Evolutionary conservation across 1,284 basidiomycete genomes (phyloP).

Genomic region (Apiotrichum laibachii): DNA sequence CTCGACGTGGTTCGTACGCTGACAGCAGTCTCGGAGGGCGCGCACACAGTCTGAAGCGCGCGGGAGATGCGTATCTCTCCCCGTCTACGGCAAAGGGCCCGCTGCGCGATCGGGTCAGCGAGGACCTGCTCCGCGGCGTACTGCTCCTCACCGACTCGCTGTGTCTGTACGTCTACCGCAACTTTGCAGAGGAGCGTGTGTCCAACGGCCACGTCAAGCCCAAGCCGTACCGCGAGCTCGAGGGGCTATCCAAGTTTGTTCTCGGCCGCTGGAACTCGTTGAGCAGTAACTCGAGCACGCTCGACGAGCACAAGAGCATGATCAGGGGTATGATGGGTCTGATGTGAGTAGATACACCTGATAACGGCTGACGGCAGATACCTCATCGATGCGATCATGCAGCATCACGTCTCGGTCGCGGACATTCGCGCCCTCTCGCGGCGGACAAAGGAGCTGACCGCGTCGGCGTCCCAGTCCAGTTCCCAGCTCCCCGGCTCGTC

Average conservation of each 20-base stretch:
- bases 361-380: constrained; percentile 26
- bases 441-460: constrained; percentile 28
- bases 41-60: constrained; percentile 39
- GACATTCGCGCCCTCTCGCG: constrained; percentile 32
- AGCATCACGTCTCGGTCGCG: constrained; percentile 34
- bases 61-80: constrained; percentile 42
- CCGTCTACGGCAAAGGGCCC: constrained; percentile 25
- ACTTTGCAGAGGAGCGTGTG: constrained; percentile 54
- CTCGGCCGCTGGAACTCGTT: constrained; percentile 36
- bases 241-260: constrained; percentile 36
- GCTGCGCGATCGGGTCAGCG: constrained; percentile 23
- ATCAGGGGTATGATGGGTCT: constrained; percentile 46
- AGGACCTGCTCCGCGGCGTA: constrained; percentile 43
- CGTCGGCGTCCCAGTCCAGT: background rate
- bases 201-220: constrained; percentile 29
- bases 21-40: constrained; percentile 24
- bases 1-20: background rate
- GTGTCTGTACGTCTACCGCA: constrained; percentile 54
- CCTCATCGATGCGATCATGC: constrained; percentile 46
- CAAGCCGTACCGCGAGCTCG: constrained; percentile 33
- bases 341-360: constrained; percentile 32
- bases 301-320: constrained; percentile 27
- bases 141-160: constrained; percentile 54
- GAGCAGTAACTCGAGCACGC: constrained; percentile 4
- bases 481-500: constrained; percentile 2